Conservation (phyloP, 495 filamentous ascomycete genomes). For the Cryomyces antarcticus region DNA sequence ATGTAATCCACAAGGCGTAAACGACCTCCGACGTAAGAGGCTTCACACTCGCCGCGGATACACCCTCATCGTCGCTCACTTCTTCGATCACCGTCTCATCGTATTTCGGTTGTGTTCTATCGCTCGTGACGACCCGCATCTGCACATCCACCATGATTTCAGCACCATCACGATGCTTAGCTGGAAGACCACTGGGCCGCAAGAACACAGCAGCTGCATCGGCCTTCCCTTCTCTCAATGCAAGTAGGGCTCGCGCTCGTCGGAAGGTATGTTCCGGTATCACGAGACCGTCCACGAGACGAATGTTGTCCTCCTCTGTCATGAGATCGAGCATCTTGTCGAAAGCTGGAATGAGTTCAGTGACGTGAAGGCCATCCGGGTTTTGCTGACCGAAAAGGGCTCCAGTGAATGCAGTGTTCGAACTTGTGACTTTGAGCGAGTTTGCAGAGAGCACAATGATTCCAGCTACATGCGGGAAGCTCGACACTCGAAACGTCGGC, state of each 20-base stretch:
- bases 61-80: conserved; percentile 27
- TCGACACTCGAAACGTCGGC: conserved; percentile 58
- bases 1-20: conserved; percentile 92
- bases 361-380: conserved; percentile 61
- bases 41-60: conserved; percentile 19
- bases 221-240: conserved; percentile 58
- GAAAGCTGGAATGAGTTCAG: conserved; percentile 67
- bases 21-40: conserved; percentile 53
- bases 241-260: conserved; percentile 63
- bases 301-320: conserved; percentile 66
- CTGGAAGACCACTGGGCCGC: conserved; percentile 60
- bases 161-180: conserved; percentile 72
- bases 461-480: conserved; percentile 91
- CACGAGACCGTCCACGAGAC: conserved; percentile 79
- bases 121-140: conserved; percentile 85
- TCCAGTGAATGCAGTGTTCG: conserved; percentile 83
- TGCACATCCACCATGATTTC: conserved; percentile 87
- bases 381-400: conserved; percentile 76
- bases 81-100: conserved; percentile 28
- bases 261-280: conserved; percentile 92
- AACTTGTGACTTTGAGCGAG: conserved; percentile 62
- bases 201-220: conserved; percentile 59
- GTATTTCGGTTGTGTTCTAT: conserved; percentile 27
- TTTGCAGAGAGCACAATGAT: conserved; percentile 75
- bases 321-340: conserved; percentile 62